Evolutionary conservation across 192 early-diverging fungal genomes (phyloP), one percentile per base, ranked within the genome.

Genomic region (Coemansia sp.): DNA sequence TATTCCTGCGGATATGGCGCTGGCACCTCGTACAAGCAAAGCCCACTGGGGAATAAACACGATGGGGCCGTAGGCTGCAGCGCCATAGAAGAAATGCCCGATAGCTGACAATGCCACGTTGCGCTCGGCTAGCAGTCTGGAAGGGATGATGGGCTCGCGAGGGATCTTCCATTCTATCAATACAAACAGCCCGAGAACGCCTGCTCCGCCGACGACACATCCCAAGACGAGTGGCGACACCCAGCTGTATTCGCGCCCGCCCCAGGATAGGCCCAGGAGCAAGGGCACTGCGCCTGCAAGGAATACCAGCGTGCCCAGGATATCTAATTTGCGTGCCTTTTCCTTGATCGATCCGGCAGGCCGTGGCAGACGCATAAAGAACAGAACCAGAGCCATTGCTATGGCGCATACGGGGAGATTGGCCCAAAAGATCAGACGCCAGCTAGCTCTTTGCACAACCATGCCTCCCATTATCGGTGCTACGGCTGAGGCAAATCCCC

Each of bases 381-480:
- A 48, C 33, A 78, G 29, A 25, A 84, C 79, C 6, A 86, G 56
- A 1, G 69, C 50, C 33, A 87, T 33, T 2, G 88, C 81, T 14
- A 87, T 37, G 4, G 75, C 77, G 11, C 92, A 90, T 53, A 93
- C 63, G 30, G 93, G 93, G 10, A 95, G 49, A 46, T 93, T 95
- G 63, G 90, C 83, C 75, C 79, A 93, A 67, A 93, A 93, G 27
- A 77, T 80, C 75, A 83, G 74, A 4, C 85, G 67, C 87, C 87
- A 86, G 23, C 70, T 77, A 9, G 68, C 42, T 0, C 60, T 43
- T 33, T 97, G 85, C 22, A 85, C 87, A 36, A 97, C 87, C 8
- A 84, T 60, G 25, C 95, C 95, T 49, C 95, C 95, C 9, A 93
- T 47, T 10, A 94, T 72, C 0, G 95, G 91, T 3, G 90, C 95